A percentile compares a stretch with the other conserved stretches of the same genome.
phyloP scores from a whole-genome alignment of 106 monocot genomes.

The Platanthera zijinensis region DNA sequence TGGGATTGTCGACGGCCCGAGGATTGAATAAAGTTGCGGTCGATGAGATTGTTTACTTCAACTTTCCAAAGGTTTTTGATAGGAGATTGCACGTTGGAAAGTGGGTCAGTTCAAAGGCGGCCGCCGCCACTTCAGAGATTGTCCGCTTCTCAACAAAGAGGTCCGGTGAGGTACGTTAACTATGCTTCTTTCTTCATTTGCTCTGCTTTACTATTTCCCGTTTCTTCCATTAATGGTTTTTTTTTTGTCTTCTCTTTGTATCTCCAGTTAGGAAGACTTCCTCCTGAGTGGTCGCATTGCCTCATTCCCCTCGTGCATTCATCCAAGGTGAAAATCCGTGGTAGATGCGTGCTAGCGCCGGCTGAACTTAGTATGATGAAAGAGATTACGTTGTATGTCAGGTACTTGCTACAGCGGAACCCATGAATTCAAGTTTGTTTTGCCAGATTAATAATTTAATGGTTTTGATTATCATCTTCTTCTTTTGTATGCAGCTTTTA shows the following conservation, averaged over 20 bases:
- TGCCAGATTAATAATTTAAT: background rate
- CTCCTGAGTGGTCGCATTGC: constrained; percentile 61
- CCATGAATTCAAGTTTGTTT: background rate
- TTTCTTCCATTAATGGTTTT: background rate
- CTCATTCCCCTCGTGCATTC: constrained; percentile 68
- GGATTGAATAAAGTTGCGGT: constrained; percentile 40
- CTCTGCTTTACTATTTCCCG: background rate
- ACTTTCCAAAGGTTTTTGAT: constrained; percentile 32
- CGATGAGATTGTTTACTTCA: constrained; percentile 63
- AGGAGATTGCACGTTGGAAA: constrained; percentile 18
- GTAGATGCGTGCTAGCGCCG: constrained; percentile 31
- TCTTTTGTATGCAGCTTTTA: constrained; percentile 54
- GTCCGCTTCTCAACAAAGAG: constrained; percentile 77
- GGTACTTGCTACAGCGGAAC: constrained; percentile 23
- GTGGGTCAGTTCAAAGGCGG: constrained; percentile 38
- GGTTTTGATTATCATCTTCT: background rate
- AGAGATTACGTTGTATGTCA: constrained; percentile 57
- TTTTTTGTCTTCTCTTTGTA: background rate
- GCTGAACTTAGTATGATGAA: constrained; percentile 56
- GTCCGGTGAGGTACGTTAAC: constrained; percentile 54
- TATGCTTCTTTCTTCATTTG: background rate
- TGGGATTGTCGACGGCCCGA: constrained; percentile 48
- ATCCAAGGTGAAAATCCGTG: constrained; percentile 60
- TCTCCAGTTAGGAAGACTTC: constrained; percentile 61
- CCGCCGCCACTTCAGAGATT: constrained; percentile 49